phyloP scores from a whole-genome alignment of 345 rosid species.

The Eucalyptus curtisii region DNA sequence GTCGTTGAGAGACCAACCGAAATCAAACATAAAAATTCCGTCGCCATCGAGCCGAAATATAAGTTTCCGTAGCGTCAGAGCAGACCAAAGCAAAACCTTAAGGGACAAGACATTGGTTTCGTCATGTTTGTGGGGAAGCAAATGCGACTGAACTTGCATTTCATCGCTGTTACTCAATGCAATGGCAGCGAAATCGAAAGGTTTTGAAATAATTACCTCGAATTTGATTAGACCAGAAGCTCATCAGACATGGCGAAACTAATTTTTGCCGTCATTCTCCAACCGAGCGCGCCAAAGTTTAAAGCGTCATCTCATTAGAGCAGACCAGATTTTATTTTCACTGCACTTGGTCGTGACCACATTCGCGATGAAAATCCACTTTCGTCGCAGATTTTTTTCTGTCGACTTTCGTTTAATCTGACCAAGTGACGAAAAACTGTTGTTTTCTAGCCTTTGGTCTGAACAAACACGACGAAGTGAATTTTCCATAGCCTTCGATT shows the following conservation, averaged over 20 bases:
- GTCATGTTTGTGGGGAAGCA: background rate
- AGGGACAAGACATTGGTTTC: background rate
- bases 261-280: background rate
- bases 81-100: background rate
- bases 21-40: background rate
- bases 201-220: background rate
- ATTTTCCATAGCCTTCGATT: background rate
- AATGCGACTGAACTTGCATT: background rate
- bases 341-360: background rate
- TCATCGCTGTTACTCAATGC: background rate
- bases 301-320: background rate
- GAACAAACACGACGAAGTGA: background rate
- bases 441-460: background rate
- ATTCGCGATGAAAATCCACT: too few relatives aligned
- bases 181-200: background rate
- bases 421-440: background rate
- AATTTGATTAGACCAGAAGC: background rate
- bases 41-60: background rate
- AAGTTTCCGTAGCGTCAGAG: background rate
- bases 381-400: background rate
- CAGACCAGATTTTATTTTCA: background rate
- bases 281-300: background rate
- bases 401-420: background rate
- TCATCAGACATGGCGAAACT: background rate
- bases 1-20: background rate